phyloP scores from a whole-genome alignment of 163 green algal species.

The Trebouxia gelatinosa region DNA sequence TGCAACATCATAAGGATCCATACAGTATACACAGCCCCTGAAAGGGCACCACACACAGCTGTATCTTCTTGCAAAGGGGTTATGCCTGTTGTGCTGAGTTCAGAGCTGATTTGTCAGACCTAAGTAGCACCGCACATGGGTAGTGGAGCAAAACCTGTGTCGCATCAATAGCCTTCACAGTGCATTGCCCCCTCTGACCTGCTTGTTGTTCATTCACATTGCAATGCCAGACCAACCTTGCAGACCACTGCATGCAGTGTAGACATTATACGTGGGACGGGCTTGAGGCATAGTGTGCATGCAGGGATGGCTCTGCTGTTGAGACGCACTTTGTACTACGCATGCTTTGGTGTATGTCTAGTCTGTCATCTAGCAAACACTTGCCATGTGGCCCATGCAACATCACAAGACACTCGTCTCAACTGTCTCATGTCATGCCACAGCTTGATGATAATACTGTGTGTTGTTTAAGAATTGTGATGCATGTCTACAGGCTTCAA shows the following conservation, averaged over 20 bases:
- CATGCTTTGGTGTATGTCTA: neutral
- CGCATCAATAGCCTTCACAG: too few species aligned
- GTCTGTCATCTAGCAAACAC: neutral
- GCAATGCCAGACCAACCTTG: too few species aligned
- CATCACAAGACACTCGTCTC: neutral
- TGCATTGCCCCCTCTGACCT: too few species aligned
- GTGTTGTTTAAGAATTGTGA: neutral
- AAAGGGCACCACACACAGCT: neutral
- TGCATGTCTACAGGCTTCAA: conserved; percentile 54
- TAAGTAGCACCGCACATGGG: too few species aligned
- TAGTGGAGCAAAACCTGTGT: too few species aligned
- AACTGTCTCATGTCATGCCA: neutral
- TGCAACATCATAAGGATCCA: neutral
- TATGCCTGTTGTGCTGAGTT: neutral
- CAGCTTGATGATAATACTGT: neutral
- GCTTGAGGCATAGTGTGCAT: too few species aligned
- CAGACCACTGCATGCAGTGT: too few species aligned
- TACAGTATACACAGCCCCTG: too few species aligned
- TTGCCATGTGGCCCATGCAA: neutral
- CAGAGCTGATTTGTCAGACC: too few species aligned
- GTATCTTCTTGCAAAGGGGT: neutral
- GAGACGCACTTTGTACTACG: neutral
- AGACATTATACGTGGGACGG: too few species aligned
- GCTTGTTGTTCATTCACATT: too few species aligned
- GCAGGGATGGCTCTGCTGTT: too few species aligned